Base-by-base conservation (phyloP, 805 yeast species). In the Candida arabinofermentans region DNA sequence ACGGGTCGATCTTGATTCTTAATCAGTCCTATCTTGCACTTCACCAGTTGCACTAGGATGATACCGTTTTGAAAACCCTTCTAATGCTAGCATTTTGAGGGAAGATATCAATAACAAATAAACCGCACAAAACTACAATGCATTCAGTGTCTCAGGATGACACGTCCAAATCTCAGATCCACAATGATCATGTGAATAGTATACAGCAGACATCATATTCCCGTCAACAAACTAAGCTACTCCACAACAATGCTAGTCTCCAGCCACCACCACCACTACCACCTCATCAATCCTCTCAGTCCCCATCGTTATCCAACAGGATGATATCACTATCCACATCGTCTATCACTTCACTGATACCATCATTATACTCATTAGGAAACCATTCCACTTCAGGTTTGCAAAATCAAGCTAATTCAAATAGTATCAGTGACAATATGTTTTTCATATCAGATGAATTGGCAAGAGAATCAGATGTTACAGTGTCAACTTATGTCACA, bases 401-500 rank as follows among this genome's bases (percentile, higher is more conserved):
- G 26, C 42, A 27, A 21, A 22, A 24, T 13, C 23, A 10, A 12
- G 29, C 18, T 16, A 32, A 22, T 5, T 41, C 45, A 7, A 46
- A 49, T 42, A 41, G 43, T 12, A 48, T 49, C 5, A 36, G 40
- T 6, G 48, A 47, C 12, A 46, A 42, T 29, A 31, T 47, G 14
- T 16, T 41, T 40, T 38, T 47, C 8, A 55, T 66, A 1, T 67
- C 74, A 2, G 87, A 81, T 55, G 68, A 70, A 14, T 61, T 81
- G 6, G 86, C 87, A 0, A 55, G 86, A 30, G 81, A 77, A 41
- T 75, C 83, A 0, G 87, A 81, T 58, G 86, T 80, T 14, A 81
- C 75, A 0, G 81, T 80, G 0, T 72, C 81, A 1, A 71, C 76
- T 4, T 73, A 72, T 43, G 61, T 68, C 26, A 71, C 81, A 0